Evolutionary conservation across 1,139 yeast genomes (phyloP), one percentile per base, ranked within the genome.

Genomic region (Pichia sp.): DNA sequence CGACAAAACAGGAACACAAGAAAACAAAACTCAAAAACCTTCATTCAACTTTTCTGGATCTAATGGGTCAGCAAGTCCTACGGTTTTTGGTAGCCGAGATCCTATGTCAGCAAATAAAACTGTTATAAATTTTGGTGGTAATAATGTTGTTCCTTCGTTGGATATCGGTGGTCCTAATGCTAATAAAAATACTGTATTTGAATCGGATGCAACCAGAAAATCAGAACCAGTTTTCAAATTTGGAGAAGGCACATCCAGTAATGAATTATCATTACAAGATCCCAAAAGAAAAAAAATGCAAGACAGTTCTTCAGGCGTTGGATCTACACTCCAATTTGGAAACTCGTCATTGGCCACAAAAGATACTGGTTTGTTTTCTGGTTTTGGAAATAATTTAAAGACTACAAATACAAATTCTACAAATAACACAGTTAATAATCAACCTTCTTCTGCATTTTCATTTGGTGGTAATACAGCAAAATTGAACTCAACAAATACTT

Each of bases 11-110:
- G n/a, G n/a, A n/a, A n/a, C n/a, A n/a, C n/a, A n/a, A n/a, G n/a
- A n/a, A n/a, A n/a, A n/a, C n/a, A n/a, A n/a, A n/a, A 43, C 28
- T 33, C 47, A 27, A 32, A 41, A 26, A 41, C 42, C 26, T 10
- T 32, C 27, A 20, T 39, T 31, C 20, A 32, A 37, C 9, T 16
- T 11, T 12, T 39, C 28, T 31, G 30, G 16, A 10, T 32, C 35
- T 4, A 12, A 25, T 22, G 9, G 26, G 3, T 23, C 25, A 23
- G 25, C 6, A 4, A 26, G 28, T 8, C 20, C 25, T 3, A 3
- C 24, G 4, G 11, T 2, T 24, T 23, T 24, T 33, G 27, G 22
- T n/a, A 35, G 25, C n/a, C 10, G 30, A 20, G 26, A 27, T 29
- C 4, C 34, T n/a, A 23, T n/a, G 9, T n/a, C n/a, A n/a, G 23